A percentile compares a stretch with the other conserved stretches of the same genome.
phyloP scores from a whole-genome alignment of 2,329 filamentous ascomycete species.

The Daldinia sp. region DNA sequence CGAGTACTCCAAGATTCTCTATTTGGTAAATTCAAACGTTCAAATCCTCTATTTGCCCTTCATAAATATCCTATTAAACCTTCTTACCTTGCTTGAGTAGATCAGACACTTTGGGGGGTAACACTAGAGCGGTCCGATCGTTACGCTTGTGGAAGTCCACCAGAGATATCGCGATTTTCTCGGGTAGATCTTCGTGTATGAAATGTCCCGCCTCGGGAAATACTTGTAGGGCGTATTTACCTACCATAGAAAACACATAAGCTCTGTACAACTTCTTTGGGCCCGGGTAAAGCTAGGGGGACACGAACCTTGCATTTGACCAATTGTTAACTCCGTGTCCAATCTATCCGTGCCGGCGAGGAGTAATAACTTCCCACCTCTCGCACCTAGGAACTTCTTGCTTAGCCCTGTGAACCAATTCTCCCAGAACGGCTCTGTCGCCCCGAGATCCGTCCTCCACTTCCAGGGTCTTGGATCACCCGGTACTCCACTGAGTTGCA shows the following conservation, averaged over 20 bases:
- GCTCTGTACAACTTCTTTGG: conserved; percentile 1
- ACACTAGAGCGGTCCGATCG: conserved; percentile 83
- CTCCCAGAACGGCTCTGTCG: conserved; percentile 92
- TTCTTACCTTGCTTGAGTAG: conserved; percentile 72
- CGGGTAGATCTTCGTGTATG: conserved; percentile 93
- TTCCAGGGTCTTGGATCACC: conserved; percentile 69
- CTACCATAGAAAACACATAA: conserved; percentile 53
- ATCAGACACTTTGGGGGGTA: conserved; percentile 92
- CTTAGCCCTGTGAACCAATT: conserved; percentile 92
- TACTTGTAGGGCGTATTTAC: conserved; percentile 95
- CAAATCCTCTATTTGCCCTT: conserved; percentile 8
- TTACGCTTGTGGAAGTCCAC: conserved; percentile 94
- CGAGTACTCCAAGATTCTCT: conserved; percentile 5
- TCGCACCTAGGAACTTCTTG: conserved; percentile 84
- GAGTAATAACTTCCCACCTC: conserved; percentile 63
- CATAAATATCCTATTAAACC: conserved; percentile 53
- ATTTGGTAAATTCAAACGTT: background rate
- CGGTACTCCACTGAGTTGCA: conserved; percentile 57
- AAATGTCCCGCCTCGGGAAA: conserved; percentile 97
- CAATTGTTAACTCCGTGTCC: conserved; percentile 54
- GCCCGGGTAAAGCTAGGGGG: conserved; percentile 19
- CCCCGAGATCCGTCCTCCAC: conserved; percentile 87
- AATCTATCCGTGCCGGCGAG: conserved; percentile 52
- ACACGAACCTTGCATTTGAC: conserved; percentile 53
- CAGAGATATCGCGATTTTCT: conserved; percentile 85